Conservation (phyloP, 257 asterid genomes). For the Nicotiana benthamiana region DNA sequence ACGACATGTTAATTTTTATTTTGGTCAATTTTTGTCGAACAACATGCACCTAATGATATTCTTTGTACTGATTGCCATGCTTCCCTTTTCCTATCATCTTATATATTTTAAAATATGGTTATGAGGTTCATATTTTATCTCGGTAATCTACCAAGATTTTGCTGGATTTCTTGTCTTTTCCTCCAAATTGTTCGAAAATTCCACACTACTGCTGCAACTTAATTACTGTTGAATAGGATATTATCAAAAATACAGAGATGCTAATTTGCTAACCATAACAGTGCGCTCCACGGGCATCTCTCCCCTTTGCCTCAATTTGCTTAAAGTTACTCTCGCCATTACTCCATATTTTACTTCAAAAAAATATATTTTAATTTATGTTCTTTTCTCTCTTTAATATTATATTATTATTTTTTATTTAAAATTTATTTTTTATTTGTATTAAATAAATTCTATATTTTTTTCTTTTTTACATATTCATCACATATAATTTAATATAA, state of each 20-base stretch:
- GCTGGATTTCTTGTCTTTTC: background rate
- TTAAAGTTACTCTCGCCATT: no score
- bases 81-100: background rate
- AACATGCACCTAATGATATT: background rate
- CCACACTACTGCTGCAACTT: background rate
- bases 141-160: background rate
- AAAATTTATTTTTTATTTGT: no score
- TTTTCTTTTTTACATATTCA: no score
- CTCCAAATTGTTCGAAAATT: background rate
- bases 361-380: no score
- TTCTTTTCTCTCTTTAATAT: no score
- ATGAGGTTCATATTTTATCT: background rate
- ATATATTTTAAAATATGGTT: background rate
- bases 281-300: no score
- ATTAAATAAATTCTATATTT: no score
- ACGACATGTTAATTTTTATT: background rate
- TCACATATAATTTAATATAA: no score
- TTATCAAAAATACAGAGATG: background rate
- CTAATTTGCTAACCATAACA: no score
- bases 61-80: background rate
- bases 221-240: background rate
- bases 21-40: conserved; percentile 5
- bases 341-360: no score
- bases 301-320: no score
- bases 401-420: no score